Evolutionary conservation across 768 basidiomycete genomes (phyloP).

Genomic region (Auricularia heimuer): DNA sequence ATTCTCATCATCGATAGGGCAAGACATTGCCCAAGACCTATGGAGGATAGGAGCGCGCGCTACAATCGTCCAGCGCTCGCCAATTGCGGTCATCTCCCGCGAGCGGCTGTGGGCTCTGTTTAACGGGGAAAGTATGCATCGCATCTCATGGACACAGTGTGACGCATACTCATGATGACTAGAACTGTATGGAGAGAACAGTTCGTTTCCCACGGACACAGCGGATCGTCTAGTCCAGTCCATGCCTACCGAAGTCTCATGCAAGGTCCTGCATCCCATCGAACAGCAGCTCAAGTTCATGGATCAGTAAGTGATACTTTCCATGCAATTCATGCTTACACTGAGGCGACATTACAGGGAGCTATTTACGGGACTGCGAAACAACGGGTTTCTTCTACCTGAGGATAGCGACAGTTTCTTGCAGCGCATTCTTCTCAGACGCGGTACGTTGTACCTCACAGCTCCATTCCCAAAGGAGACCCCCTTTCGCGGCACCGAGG

Average conservation of each 20-base stretch:
- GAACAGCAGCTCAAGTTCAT: neutral
- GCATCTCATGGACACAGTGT: neutral
- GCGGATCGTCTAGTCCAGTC: conserved; percentile 1
- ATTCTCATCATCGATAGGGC: neutral
- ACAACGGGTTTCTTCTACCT: conserved; percentile 51
- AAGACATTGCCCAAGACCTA: conserved; percentile 4
- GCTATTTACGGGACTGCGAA: conserved; percentile 58
- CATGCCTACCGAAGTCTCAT: neutral
- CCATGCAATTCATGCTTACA: neutral
- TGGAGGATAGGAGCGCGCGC: neutral
- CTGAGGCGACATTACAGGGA: conserved; percentile 22
- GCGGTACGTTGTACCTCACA: neutral
- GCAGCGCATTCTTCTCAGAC: neutral
- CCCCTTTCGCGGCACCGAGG: too few relatives aligned
- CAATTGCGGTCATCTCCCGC: neutral
- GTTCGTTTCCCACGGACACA: neutral
- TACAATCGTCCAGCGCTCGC: conserved; percentile 1
- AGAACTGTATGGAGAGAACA: conserved; percentile 2
- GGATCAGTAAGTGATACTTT: neutral
- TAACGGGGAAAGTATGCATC: neutral
- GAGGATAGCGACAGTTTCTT: conserved; percentile 28
- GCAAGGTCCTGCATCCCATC: neutral
- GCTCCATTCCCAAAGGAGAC: too few relatives aligned
- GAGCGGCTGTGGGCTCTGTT: neutral
- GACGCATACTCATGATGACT: neutral